phyloP scores from a whole-genome alignment of 495 filamentous ascomycete species.

The Penicillium verhagenii region DNA sequence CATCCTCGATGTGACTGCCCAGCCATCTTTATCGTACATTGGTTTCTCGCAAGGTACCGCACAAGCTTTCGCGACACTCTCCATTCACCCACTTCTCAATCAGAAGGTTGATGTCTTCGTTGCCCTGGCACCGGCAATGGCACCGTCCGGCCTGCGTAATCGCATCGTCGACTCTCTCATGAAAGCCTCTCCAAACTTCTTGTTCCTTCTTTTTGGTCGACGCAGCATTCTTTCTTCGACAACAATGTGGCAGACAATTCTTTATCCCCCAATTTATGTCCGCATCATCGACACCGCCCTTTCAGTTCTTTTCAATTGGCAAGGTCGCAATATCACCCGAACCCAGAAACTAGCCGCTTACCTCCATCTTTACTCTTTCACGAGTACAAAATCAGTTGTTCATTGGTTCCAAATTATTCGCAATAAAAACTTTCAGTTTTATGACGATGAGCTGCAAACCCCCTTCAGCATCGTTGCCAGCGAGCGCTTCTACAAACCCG shows the following conservation, averaged over 20 bases:
- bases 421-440: slow-evolving; percentile 95
- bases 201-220: slow-evolving; percentile 94
- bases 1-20: slow-evolving; percentile 78
- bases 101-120: slow-evolving; percentile 95
- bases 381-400: slow-evolving; percentile 90
- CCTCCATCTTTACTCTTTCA: slow-evolving; percentile 92
- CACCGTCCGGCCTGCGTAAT: slow-evolving; percentile 84
- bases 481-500: slow-evolving; percentile 78
- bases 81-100: slow-evolving; percentile 89
- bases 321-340: slow-evolving; percentile 76
- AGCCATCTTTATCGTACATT: slow-evolving; percentile 88
- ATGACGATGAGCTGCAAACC: slow-evolving; percentile 84
- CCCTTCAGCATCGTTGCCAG: slow-evolving; percentile 57
- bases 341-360: slow-evolving; percentile 97
- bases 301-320: slow-evolving; percentile 85
- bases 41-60: slow-evolving; percentile 97
- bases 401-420: slow-evolving; percentile 99
- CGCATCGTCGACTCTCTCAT: slow-evolving; percentile 87
- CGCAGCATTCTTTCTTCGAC: slow-evolving; percentile 88
- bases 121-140: slow-evolving; percentile 96
- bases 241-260: slow-evolving; percentile 94
- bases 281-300: slow-evolving; percentile 83
- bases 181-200: slow-evolving; percentile 88
- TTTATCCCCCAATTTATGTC: slow-evolving; percentile 93
- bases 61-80: slow-evolving; percentile 93